Base-by-base conservation (phyloP, 805 yeast genomes). In the Kazachstania africana region DNA sequence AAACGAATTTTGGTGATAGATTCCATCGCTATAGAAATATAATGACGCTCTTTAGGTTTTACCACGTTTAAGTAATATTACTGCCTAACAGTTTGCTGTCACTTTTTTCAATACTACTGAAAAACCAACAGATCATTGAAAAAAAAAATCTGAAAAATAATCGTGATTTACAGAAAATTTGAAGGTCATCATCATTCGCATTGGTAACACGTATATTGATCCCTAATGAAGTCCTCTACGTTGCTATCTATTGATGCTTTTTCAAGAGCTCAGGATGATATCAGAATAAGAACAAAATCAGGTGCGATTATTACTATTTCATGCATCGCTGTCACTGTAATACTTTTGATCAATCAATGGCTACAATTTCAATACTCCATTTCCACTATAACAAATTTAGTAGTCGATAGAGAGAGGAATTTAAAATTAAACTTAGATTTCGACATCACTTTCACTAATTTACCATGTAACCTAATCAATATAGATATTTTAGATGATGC, bases 201-300 rank as follows among this genome's bases (percentile, higher is more conserved):
- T n/a, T n/a, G n/a, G n/a, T n/a, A n/a, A n/a, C n/a, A n/a, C n/a
- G 22, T 10, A 19, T 19, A 8, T 19, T 10, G 6, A 19, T 19
- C 22, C 34, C 4, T 38, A 20, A 12, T 47, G 34, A 49, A 44
- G 40, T 48, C 37, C 36, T 52, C 49, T 10, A 45, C 53, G n/a
- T 45, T 63, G 22, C 36, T 81, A 29, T 72, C 77, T 26, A 61
- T 81, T 37, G 97, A 87, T 56, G 94, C 91, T 12, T 87, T 88
- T 53, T 72, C 94, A 16, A 87, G 85, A 55, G 82, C 96, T 6
- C 85, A 83, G 20, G 96, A 88, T 48, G 98, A 91, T 53, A 93
- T 94, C 8, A 70, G 82, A 30, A 72, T 91, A 37, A 75, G 79
- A 40, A 91, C 98, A 2, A 68, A 87, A 4, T 68, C 88, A 3